Percentiles rank a stretch among this genome's conserved stretches.
phyloP scores from a whole-genome alignment of 2,329 filamentous ascomycete species.

The Aureobasidium sp. region DNA sequence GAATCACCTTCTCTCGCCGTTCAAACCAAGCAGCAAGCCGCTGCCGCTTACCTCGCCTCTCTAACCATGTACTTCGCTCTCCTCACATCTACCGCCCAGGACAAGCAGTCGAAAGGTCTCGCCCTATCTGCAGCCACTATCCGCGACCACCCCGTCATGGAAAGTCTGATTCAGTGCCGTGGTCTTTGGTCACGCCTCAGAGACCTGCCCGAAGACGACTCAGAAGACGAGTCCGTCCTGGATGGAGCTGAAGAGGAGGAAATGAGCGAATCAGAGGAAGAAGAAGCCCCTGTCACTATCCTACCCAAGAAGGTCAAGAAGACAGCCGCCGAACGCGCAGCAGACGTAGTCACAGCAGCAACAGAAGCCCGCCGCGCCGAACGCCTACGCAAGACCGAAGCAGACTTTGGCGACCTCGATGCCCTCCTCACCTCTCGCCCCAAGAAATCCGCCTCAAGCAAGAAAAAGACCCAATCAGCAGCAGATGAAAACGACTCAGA shows the following conservation, averaged over 20 bases:
- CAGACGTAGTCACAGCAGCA: constrained; percentile 48
- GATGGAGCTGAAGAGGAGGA: constrained; percentile 14
- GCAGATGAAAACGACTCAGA: constrained; percentile 64
- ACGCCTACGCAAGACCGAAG: constrained; percentile 52
- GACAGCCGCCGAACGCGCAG: constrained; percentile 44
- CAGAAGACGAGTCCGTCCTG: constrained; percentile 13
- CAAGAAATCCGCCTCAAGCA: constrained; percentile 16
- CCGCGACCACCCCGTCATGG: constrained; percentile 87
- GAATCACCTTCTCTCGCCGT: constrained; percentile 18
- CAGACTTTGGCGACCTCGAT: constrained; percentile 67
- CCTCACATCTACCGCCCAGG: constrained; percentile 68
- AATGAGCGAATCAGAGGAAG: constrained; percentile 29
- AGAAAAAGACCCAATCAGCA: constrained; percentile 20
- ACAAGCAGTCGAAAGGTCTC: constrained; percentile 43
- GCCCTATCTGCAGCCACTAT: constrained; percentile 71
- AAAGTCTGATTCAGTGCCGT: constrained; percentile 69
- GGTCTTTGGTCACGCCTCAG: constrained; percentile 73
- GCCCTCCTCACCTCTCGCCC: constrained; percentile 46
- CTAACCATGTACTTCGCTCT: constrained; percentile 93
- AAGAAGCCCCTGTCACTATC: constrained; percentile 24
- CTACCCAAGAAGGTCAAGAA: constrained; percentile 32
- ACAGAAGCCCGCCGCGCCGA: constrained; percentile 49
- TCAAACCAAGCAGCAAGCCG: constrained; percentile 64
- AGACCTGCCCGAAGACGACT: constrained; percentile 40
- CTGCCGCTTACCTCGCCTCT: constrained; percentile 78